These are phyloP conservation scores for Stipa capillata DNA, from an alignment of 176 grass and related monocot genomes.

Conservation along the genomic window DNA sequence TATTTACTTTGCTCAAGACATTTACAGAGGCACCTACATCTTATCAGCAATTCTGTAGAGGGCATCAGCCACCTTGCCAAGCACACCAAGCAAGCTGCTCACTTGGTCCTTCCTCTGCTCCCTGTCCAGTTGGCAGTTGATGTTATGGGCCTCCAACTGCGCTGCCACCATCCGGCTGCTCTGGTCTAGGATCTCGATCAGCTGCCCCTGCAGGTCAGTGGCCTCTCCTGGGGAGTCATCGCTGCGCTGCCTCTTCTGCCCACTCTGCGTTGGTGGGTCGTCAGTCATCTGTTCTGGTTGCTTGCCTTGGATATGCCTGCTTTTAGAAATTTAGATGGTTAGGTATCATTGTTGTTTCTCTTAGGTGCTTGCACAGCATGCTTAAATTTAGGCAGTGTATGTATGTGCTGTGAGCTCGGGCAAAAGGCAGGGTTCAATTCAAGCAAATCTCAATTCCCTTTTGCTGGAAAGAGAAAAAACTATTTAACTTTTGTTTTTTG, in stretches of 20 bases:
- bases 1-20: slow-evolving; percentile 26
- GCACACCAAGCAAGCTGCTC: slow-evolving; percentile 58
- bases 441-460: neutral
- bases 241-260: slow-evolving; percentile 51
- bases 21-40: slow-evolving; percentile 42
- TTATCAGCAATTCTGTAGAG: slow-evolving; percentile 93
- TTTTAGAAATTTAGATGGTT: slow-evolving; percentile 25
- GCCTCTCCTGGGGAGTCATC: slow-evolving; percentile 1
- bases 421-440: neutral
- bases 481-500: neutral
- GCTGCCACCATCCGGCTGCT: slow-evolving; percentile 57
- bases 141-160: slow-evolving; percentile 76
- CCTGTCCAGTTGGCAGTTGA: slow-evolving; percentile 79
- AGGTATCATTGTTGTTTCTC: neutral
- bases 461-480: neutral
- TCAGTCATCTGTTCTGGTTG: slow-evolving; percentile 30
- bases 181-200: slow-evolving; percentile 62
- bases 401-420: neutral
- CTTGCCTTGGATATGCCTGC: slow-evolving; percentile 62
- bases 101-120: slow-evolving; percentile 89
- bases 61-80: slow-evolving; percentile 87
- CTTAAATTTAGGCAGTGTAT: neutral
- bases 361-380: neutral
- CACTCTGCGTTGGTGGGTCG: slow-evolving; percentile 27
- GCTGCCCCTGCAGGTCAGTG: slow-evolving; percentile 26